A percentile compares a stretch with the other conserved stretches of the same genome.
Conservation (phyloP, 441 rosid species). For the Corymbia calophylla region DNA sequence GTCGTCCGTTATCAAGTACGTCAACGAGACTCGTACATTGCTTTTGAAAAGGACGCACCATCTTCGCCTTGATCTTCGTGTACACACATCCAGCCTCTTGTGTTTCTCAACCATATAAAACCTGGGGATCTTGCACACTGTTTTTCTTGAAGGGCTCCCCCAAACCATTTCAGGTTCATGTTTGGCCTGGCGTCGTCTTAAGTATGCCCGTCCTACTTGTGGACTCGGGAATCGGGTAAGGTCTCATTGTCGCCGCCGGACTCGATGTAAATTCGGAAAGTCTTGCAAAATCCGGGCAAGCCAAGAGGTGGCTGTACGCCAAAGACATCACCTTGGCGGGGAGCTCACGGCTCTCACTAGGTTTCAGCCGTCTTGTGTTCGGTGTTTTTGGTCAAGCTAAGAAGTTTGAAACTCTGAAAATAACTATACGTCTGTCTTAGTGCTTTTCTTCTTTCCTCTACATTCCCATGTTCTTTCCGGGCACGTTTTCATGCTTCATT, state of each 20-base stretch:
- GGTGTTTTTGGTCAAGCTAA: background rate
- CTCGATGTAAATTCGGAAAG: background rate
- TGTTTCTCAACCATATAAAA: background rate
- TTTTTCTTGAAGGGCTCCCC: background rate
- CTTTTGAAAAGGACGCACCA: no score
- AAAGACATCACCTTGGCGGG: background rate
- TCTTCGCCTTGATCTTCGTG: background rate
- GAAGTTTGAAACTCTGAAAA: background rate
- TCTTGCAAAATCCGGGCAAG: background rate
- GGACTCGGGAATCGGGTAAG: background rate
- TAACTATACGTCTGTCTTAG: background rate
- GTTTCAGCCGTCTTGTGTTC: background rate
- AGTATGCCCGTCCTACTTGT: background rate
- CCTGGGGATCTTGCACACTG: background rate
- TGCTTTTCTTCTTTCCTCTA: background rate
- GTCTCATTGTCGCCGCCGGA: background rate
- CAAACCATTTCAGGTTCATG: background rate
- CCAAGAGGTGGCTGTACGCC: background rate
- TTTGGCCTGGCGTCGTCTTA: background rate
- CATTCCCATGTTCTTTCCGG: background rate
- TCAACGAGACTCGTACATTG: background rate
- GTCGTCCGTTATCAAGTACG: background rate
- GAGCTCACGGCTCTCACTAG: background rate
- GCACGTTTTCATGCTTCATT: background rate
- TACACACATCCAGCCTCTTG: background rate